Conservation (phyloP, 495 filamentous ascomycete species). For the Lasiosphaeria miniovina region DNA sequence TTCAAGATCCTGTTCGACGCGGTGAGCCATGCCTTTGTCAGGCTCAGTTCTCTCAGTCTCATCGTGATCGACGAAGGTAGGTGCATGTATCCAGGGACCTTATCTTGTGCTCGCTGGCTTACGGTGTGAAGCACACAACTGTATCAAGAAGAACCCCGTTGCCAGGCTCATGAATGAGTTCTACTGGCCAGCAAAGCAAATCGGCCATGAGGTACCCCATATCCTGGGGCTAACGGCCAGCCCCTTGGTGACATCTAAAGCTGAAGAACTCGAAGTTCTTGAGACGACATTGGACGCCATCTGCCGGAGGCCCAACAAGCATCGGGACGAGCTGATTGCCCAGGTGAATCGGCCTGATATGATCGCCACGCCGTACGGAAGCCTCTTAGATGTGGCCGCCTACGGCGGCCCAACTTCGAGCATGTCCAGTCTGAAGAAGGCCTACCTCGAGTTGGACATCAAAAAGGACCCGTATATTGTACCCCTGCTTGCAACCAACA, state of each 20-base stretch:
- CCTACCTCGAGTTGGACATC: constrained; percentile 54
- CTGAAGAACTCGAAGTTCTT: constrained; percentile 52
- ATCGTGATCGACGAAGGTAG: constrained; percentile 90
- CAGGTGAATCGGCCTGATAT: constrained; percentile 67
- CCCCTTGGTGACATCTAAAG: constrained; percentile 62
- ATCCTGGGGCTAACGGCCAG: constrained; percentile 87
- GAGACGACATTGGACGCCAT: constrained; percentile 75
- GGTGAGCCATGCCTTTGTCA: constrained; percentile 75
- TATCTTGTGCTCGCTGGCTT: neutral
- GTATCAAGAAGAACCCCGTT: constrained; percentile 59
- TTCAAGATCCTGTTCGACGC: constrained; percentile 76
- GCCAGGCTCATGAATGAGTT: constrained; percentile 75
- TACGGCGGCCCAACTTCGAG: constrained; percentile 18
- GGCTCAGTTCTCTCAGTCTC: constrained; percentile 60
- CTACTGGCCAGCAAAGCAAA: constrained; percentile 52
- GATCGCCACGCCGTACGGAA: constrained; percentile 47
- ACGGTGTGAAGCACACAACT: constrained; percentile 61
- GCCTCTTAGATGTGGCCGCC: constrained; percentile 4
- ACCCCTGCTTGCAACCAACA: constrained; percentile 40
- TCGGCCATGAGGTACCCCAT: constrained; percentile 52
- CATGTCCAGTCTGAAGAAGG: constrained; percentile 36
- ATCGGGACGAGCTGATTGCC: constrained; percentile 66
- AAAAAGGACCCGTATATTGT: constrained; percentile 67
- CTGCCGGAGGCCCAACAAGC: constrained; percentile 65
- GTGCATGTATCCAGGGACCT: constrained; percentile 8